Conservation (phyloP, 768 basidiomycete genomes). For the Cystobasidiopsis lactophilus region DNA sequence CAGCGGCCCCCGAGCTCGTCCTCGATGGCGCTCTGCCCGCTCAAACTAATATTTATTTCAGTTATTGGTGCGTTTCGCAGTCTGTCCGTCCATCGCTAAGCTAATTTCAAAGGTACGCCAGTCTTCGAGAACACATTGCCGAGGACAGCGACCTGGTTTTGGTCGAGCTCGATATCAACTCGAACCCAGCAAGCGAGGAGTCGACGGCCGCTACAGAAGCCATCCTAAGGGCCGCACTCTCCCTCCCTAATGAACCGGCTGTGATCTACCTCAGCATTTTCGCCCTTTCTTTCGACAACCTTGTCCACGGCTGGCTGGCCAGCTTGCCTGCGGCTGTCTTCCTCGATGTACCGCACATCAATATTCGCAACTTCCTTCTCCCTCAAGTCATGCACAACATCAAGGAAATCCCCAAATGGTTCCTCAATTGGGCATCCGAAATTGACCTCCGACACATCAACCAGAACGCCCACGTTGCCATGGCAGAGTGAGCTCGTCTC, state of each 20-base stretch:
- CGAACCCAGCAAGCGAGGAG: conserved; percentile 1
- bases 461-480: conserved; percentile 5
- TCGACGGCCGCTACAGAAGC: conserved; percentile 8
- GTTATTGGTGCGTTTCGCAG: not conserved
- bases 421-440: conserved; percentile 1
- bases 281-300: conserved; percentile 7
- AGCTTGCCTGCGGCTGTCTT: no score
- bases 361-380: conserved; percentile 7
- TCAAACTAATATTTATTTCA: conserved; percentile 3
- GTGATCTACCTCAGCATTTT: conserved; percentile 12
- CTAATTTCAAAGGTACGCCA: no score
- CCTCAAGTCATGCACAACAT: conserved; percentile 8
- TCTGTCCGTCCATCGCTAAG: not conserved
- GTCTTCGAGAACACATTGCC: conserved; percentile 4
- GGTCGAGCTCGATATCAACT: conserved; percentile 9
- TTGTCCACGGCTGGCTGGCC: not conserved
- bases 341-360: not conserved
- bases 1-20: not conserved
- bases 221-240: conserved; percentile 11
- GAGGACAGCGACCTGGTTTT: conserved; percentile 8
- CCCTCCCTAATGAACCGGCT: conserved; percentile 11
- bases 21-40: conserved; percentile 6
- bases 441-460: conserved; percentile 9
- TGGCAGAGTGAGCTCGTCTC: conserved; percentile 4
- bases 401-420: conserved; percentile 1